Percentiles rank a stretch among this genome's conserved stretches.
phyloP scores from a whole-genome alignment of 495 filamentous ascomycete genomes.

The Tuber indicum region DNA sequence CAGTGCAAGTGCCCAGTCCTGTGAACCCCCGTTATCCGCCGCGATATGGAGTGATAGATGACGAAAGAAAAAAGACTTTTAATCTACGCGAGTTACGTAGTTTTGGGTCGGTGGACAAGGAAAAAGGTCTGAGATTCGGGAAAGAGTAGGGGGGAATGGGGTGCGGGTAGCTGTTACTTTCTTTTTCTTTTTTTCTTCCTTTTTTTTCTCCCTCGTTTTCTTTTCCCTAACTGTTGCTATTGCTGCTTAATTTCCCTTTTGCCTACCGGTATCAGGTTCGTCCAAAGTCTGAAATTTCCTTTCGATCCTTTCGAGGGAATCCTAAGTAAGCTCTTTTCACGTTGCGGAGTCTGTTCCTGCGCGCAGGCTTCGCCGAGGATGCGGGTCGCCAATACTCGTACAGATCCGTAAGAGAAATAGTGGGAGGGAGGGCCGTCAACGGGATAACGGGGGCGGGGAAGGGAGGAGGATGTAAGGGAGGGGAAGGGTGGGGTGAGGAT shows the following conservation, averaged over 20 bases:
- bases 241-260: slow-evolving; percentile 4
- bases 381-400: background rate
- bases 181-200: background rate
- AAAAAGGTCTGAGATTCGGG: background rate
- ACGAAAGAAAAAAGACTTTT: background rate
- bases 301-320: background rate
- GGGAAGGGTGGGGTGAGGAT: slow-evolving; percentile 1
- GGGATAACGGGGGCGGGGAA: slow-evolving; percentile 17
- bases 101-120: slow-evolving; percentile 1
- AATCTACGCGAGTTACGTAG: slow-evolving; percentile 2
- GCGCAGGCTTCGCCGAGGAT: background rate
- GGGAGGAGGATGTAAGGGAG: background rate
- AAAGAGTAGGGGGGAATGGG: background rate
- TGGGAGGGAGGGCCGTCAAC: slow-evolving; percentile 25
- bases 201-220: background rate
- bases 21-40: slow-evolving; percentile 25
- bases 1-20: slow-evolving; percentile 8
- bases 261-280: background rate
- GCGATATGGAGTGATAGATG: slow-evolving; percentile 26
- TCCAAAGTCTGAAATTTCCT: background rate
- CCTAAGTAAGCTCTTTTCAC: background rate
- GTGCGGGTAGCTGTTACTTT: slow-evolving; percentile 3
- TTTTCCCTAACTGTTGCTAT: background rate
- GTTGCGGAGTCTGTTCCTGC: background rate
- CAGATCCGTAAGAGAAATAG: slow-evolving; percentile 29